A percentile compares a stretch with the other conserved stretches of the same genome.
phyloP scores from a whole-genome alignment of 2,329 filamentous ascomycete species.

The Plectosphaerella sp. region DNA sequence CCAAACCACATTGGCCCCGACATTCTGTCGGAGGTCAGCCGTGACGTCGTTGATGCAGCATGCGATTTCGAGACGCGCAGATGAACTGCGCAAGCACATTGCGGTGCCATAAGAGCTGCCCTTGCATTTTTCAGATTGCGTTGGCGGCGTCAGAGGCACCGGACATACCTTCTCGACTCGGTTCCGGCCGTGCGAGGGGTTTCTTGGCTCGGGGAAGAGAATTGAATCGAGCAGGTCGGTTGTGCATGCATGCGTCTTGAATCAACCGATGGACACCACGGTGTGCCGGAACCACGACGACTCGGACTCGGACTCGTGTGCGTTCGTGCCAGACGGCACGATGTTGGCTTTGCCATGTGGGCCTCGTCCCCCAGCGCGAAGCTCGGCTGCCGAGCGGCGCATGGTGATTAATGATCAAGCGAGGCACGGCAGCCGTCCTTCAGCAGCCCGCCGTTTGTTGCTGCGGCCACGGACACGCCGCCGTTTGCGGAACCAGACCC shows the following conservation, averaged over 20 bases:
- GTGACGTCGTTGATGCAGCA: slow-evolving; percentile 53
- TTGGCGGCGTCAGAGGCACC: slow-evolving; percentile 82
- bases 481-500: too few relatives aligned
- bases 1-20: slow-evolving; percentile 47
- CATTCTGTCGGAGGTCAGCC: slow-evolving; percentile 62
- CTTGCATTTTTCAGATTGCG: slow-evolving; percentile 45
- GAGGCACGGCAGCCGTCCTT: not conserved
- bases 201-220: not conserved
- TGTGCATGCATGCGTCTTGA: not conserved
- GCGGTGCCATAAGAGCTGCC: slow-evolving; percentile 71
- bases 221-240: not conserved
- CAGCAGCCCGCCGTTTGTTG: too few relatives aligned
- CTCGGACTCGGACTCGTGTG: too few relatives aligned
- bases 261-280: not conserved
- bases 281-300: too few relatives aligned
- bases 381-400: not conserved
- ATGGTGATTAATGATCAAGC: not conserved
- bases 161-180: slow-evolving; percentile 45
- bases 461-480: too few relatives aligned
- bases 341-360: too few relatives aligned
- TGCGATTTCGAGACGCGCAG: slow-evolving; percentile 46
- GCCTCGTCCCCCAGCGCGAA: not conserved
- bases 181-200: not conserved
- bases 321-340: too few relatives aligned
- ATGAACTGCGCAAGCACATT: slow-evolving; percentile 23